Evolutionary conservation across 306 rosid species (phyloP), one percentile per base, ranked within the genome.

Genomic region (Castanopsis chinensis): DNA sequence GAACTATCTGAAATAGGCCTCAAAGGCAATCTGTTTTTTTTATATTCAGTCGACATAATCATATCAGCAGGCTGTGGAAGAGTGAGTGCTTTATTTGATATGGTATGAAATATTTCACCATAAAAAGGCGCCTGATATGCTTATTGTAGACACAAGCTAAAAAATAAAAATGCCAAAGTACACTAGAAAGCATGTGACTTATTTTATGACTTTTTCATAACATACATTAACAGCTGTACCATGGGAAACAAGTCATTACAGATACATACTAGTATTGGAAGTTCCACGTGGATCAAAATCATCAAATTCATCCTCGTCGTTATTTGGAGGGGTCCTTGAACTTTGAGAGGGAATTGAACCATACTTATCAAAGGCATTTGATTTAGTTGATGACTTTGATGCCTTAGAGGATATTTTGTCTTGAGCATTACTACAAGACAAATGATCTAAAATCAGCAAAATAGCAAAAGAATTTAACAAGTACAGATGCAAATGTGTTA

Each of bases 231-330:
- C 70, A 65, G 59, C 12, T 59, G 59, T 25, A 60, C 72, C 37
- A 37, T 33, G 41, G 43, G 59, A 43, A 70, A 82, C 71, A 77
- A 58, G 45, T 41, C 37, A 61, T 53, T 64, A 80, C 67, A 73
- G 60, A 78, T 51, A 89, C 98, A 85, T 86, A 93, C 98, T 93
- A 37, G 88, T 51, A 53, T 85, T 77, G 79, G 97, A 86, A 69
- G 90, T 91, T 80, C 99, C 99, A 69, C 99, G 91, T 1, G 99
- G 99, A 86, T 96, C 96, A 89, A 96, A 96, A 75, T 92, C 97
- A 69, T 92, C 97, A 82, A 92, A 86, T 76, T 92, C 97, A 67
- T 91, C 97, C 43, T 92, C 94, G 1, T 84, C 73, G 56, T 76
- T 80, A 58, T 79, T 88, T 56, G 79, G 80, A 65, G 84, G 83